Conservation (phyloP, 352 stramenopile species). For the Hyaloperonospora arabidopsidis region DNA sequence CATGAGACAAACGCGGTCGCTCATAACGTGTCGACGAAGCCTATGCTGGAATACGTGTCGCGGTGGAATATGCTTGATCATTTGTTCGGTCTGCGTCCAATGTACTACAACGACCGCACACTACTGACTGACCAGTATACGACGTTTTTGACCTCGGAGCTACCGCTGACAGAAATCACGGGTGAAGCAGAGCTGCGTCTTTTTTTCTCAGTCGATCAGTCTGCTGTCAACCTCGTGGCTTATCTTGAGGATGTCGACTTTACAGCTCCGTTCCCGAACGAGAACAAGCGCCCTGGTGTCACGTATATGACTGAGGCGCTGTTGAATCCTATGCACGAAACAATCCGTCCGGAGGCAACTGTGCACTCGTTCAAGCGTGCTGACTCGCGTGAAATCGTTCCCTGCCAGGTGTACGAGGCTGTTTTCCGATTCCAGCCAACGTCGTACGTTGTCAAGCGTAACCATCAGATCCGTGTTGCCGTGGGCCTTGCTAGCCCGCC, state of each 20-base stretch:
- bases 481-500: conserved; percentile 50
- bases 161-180: conserved; percentile 58
- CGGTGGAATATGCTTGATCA: conserved; percentile 70
- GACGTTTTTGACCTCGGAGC: conserved; percentile 54
- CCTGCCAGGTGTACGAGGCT: conserved; percentile 66
- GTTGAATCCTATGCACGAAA: conserved; percentile 62
- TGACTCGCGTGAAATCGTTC: conserved; percentile 50
- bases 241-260: conserved; percentile 78
- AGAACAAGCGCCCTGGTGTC: conserved; percentile 67
- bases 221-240: conserved; percentile 56
- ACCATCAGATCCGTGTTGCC: conserved; percentile 68
- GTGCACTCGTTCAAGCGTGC: conserved; percentile 62
- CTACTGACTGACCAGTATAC: conserved; percentile 39
- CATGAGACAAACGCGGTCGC: conserved; percentile 27
- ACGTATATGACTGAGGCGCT: conserved; percentile 79
- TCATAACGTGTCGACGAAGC: conserved; percentile 35
- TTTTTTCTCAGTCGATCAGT: conserved; percentile 73
- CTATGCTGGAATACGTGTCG: conserved; percentile 42
- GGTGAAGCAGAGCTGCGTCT: conserved; percentile 63
- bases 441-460: conserved; percentile 69
- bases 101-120: conserved; percentile 73
- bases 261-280: conserved; percentile 60
- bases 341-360: conserved; percentile 46
- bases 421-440: conserved; percentile 68
- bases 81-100: conserved; percentile 60